Conservation (phyloP, 352 stramenopile species). For the Phytophthora vignae region DNA sequence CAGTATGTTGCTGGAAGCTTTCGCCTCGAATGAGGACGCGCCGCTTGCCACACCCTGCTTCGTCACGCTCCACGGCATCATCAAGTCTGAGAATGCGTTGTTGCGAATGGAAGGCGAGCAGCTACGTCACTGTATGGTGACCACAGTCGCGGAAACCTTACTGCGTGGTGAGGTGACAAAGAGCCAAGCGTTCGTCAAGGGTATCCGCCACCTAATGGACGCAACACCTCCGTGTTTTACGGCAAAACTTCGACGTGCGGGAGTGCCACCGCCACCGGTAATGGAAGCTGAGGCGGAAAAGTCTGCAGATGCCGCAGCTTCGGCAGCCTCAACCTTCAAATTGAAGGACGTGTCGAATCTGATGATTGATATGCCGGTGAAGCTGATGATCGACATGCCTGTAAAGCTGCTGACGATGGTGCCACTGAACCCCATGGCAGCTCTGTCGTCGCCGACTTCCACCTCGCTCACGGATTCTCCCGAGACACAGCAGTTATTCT, state of each 20-base stretch:
- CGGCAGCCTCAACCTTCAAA: conserved; percentile 35
- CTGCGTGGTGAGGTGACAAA: conserved; percentile 33
- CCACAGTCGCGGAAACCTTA: conserved; percentile 64
- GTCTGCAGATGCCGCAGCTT: neutral
- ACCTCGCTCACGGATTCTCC: conserved; percentile 36
- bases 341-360: conserved; percentile 70
- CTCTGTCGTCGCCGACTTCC: conserved; percentile 41
- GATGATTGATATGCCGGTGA: conserved; percentile 80
- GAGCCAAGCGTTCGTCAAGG: conserved; percentile 41
- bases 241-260: conserved; percentile 60
- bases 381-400: conserved; percentile 56
- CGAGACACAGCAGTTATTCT: conserved; percentile 58
- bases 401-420: conserved; percentile 45
- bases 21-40: conserved; percentile 16
- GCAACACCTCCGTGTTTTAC: conserved; percentile 69
- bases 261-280: conserved; percentile 16
- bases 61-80: conserved; percentile 60
- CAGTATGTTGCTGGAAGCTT: conserved; percentile 57
- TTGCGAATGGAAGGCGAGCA: conserved; percentile 78
- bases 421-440: conserved; percentile 32
- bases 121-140: conserved; percentile 71
- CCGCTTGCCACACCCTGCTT: conserved; percentile 35
- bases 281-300: conserved; percentile 5
- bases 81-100: conserved; percentile 67
- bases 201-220: conserved; percentile 65